A percentile compares a stretch with the other conserved stretches of the same genome.
Evolutionary conservation across 805 yeast species (phyloP).

Genomic region (Metschnikowia amazonensis): DNA sequence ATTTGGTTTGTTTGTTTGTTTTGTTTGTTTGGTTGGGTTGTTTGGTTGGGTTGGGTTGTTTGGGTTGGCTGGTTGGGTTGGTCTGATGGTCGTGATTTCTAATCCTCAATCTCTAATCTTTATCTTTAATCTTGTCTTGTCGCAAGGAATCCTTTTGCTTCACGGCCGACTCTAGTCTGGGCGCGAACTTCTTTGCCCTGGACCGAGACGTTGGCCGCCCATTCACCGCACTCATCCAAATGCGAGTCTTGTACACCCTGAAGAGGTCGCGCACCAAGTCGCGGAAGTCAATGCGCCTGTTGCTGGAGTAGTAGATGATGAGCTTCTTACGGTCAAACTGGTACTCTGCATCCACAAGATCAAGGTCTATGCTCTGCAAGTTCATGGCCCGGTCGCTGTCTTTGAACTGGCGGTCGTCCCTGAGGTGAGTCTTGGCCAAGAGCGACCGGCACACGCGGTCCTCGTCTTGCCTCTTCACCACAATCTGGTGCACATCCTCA

Average conservation of each 20-base stretch:
- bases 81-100: no score
- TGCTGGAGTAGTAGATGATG: slow-evolving; percentile 54
- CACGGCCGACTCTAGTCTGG: neutral
- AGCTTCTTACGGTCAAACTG: slow-evolving; percentile 78
- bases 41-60: neutral
- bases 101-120: no score
- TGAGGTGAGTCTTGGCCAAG: slow-evolving; percentile 20
- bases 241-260: slow-evolving; percentile 72
- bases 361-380: slow-evolving; percentile 52
- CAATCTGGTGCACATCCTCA: slow-evolving; percentile 56
- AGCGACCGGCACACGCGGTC: slow-evolving; percentile 60
- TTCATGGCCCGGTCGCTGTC: slow-evolving; percentile 8
- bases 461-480: slow-evolving; percentile 62
- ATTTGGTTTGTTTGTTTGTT: no score
- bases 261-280: slow-evolving; percentile 69
- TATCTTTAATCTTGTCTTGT: neutral
- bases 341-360: slow-evolving; percentile 70
- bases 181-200: neutral
- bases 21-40: neutral
- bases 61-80: no score
- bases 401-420: neutral
- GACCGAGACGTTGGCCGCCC: slow-evolving; percentile 31
- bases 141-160: neutral
- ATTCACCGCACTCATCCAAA: slow-evolving; percentile 76
- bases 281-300: slow-evolving; percentile 67